A percentile compares a stretch with the other conserved stretches of the same genome.
phyloP scores from a whole-genome alignment of 139 green algal genomes.

The Tetraselmis striata region DNA sequence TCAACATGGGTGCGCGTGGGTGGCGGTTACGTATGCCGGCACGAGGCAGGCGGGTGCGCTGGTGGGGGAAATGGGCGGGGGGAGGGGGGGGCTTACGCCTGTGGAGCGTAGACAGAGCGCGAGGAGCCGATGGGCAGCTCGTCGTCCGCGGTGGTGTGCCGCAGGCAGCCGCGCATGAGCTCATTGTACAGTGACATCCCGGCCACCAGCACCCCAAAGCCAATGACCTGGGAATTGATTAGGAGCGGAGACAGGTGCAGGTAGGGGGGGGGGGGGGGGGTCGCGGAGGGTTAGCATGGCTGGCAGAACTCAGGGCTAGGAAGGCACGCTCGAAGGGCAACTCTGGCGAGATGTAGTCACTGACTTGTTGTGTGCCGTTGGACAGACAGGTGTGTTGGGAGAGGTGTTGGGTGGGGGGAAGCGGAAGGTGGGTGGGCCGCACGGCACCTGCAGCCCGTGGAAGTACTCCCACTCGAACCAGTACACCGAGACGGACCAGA shows the following conservation, averaged over 20 bases:
- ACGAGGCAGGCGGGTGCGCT: no score
- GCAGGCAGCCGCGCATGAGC: slow-evolving; percentile 45
- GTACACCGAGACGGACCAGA: slow-evolving; percentile 59
- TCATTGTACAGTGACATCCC: slow-evolving; percentile 77
- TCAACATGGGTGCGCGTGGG: no score
- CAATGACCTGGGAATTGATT: slow-evolving; percentile 43
- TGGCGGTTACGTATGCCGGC: no score
- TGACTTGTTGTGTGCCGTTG: not conserved
- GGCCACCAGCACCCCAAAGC: slow-evolving; percentile 67
- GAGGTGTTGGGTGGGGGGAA: no score
- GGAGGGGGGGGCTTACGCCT: not conserved
- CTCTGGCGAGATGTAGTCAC: not conserved
- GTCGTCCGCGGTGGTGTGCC: not conserved
- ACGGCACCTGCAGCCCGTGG: slow-evolving; percentile 62
- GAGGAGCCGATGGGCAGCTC: not conserved
- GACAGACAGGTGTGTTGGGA: not conserved
- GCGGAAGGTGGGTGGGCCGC: not conserved
- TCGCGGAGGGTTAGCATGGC: no score
- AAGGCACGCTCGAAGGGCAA: no score
- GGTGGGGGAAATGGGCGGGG: no score
- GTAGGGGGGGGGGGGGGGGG: no score
- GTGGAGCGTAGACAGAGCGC: not conserved
- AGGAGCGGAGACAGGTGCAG: no score
- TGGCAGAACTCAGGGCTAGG: no score
- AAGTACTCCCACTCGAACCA: slow-evolving; percentile 74